A percentile compares a stretch with the other conserved stretches of the same genome.
These are phyloP conservation scores for Nosema muscidifuracis DNA, from an alignment of 371 early-diverging fungal species.

Conservation along the genomic window DNA sequence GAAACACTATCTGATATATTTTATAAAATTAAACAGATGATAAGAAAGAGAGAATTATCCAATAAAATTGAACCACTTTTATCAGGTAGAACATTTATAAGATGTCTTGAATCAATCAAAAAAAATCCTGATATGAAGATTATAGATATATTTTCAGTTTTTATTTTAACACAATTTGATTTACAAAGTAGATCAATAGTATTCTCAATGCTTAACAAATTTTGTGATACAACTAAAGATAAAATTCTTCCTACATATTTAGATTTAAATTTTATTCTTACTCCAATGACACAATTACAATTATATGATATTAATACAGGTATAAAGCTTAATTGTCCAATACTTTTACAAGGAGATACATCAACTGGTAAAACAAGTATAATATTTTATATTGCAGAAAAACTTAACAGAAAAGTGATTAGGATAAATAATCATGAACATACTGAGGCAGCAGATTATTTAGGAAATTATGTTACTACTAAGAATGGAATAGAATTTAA, in stretches of 20 bases:
- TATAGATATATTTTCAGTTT: slow-evolving; percentile 84
- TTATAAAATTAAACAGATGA: slow-evolving; percentile 68
- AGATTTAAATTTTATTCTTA: slow-evolving; percentile 70
- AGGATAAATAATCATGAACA: slow-evolving; percentile 99
- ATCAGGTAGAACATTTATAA: slow-evolving; percentile 80
- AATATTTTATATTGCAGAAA: slow-evolving; percentile 87
- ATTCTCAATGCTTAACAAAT: slow-evolving; percentile 7
- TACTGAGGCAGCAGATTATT: slow-evolving; percentile 94
- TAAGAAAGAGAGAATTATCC: slow-evolving; percentile 70
- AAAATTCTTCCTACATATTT: slow-evolving; percentile 62
- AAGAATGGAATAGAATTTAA: slow-evolving; percentile 67
- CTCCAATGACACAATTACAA: slow-evolving; percentile 74
- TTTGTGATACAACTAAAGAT: slow-evolving; percentile 71
- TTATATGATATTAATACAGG: slow-evolving; percentile 79
- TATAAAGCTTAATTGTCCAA: slow-evolving; percentile 79
- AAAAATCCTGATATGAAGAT: slow-evolving; percentile 69
- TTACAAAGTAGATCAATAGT: slow-evolving; percentile 28
- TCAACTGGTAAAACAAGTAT: slow-evolving; percentile 97
- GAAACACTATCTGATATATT: slow-evolving; percentile 67
- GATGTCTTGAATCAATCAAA: slow-evolving; percentile 69
- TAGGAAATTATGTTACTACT: slow-evolving; percentile 77
- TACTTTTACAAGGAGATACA: slow-evolving; percentile 98
- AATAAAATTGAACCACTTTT: slow-evolving; percentile 79
- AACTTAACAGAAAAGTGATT: slow-evolving; percentile 80
- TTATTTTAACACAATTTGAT: slow-evolving; percentile 71